Evolutionary conservation across 2,329 filamentous ascomycete species (phyloP), one percentile per base, ranked within the genome.

Genomic region (Microcyclosporella mali): DNA sequence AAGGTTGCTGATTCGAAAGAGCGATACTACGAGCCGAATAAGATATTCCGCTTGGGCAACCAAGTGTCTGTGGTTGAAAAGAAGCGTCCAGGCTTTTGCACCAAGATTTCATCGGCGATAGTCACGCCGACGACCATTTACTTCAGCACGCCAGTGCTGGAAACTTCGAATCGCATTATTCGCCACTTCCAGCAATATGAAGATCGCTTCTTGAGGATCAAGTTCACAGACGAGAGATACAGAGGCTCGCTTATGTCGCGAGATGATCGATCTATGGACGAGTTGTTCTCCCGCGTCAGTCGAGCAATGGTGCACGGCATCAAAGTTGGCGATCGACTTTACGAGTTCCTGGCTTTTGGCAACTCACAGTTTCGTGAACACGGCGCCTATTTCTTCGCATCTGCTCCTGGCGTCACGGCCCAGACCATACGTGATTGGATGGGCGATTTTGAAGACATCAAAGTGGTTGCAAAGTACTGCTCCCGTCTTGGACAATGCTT

Each of bases 321-420:
- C 51, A 72, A 72, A 1, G 81, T 98, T 37, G 92, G 87, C 3
- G 85, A 83, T 50, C 81, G 87, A 6, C 78, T 79, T 45, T 98
- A 88, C 63, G 78, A 90, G 53, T 97, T 97, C 51, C 77, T 98
- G 18, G 92, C 90, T 0, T 95, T 89, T 66, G 90, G 92, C 0
- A 97, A 92, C 63, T 95, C 92, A 0, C 92, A 98, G 56, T 85
- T 98, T 46, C 79, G 90, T 39, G 89, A 97, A 59, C 82, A 90
- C 53, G 85, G 89, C 0, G 89, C 87, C 0, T 97, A 92, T 59
- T 95, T 98, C 66, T 97, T 97, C 62, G 84, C 86, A 3, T 77
- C 85, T 0, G 80, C 79, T 0, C 69, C 77, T 0, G 70, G 78
- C 41, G 60, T 85, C 6, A 83, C 79, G 1, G 87, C 87, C 40